These are phyloP conservation scores for Porodaedalea pini DNA, from an alignment of 1,284 basidiomycete species.

Conservation along the genomic window DNA sequence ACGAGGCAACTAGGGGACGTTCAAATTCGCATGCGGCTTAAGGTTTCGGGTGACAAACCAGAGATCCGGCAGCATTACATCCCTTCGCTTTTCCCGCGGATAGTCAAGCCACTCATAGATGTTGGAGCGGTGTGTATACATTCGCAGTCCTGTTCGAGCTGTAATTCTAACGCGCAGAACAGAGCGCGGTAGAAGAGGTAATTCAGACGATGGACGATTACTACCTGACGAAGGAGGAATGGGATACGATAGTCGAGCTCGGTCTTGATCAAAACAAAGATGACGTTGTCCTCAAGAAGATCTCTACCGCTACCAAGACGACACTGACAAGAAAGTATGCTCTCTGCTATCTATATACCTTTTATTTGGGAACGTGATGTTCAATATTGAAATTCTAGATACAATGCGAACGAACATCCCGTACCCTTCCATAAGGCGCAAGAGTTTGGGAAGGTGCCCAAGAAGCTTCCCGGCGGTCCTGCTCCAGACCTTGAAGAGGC, in stretches of 20 bases:
- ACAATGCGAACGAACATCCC: conserved; percentile 84
- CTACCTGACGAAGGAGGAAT: conserved; percentile 90
- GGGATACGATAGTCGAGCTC: conserved; percentile 93
- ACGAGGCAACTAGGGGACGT: conserved; percentile 82
- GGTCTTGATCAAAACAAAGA: conserved; percentile 82
- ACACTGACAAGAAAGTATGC: conserved; percentile 83
- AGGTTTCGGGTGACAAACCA: conserved; percentile 82
- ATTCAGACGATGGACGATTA: conserved; percentile 94
- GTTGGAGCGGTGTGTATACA: conserved; percentile 54
- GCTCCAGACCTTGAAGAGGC: conserved; percentile 89
- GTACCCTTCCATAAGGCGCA: conserved; percentile 87
- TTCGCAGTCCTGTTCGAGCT: not conserved
- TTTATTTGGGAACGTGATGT: conserved; percentile 9
- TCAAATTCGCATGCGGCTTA: conserved; percentile 92
- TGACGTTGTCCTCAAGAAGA: conserved; percentile 76
- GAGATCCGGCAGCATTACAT: conserved; percentile 93
- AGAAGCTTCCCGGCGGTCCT: conserved; percentile 70
- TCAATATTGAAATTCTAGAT: conserved; percentile 44
- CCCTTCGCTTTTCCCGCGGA: conserved; percentile 75
- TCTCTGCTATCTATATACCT: not conserved
- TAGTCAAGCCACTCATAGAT: conserved; percentile 78
- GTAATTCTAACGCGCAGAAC: conserved; percentile 19
- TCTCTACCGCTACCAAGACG: conserved; percentile 77
- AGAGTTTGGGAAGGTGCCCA: conserved; percentile 72
- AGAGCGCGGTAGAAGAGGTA: conserved; percentile 79